Evolutionary conservation across 2,329 filamentous ascomycete species (phyloP), one percentile per base, ranked within the genome.

Genomic region (Penicillium crustosum): DNA sequence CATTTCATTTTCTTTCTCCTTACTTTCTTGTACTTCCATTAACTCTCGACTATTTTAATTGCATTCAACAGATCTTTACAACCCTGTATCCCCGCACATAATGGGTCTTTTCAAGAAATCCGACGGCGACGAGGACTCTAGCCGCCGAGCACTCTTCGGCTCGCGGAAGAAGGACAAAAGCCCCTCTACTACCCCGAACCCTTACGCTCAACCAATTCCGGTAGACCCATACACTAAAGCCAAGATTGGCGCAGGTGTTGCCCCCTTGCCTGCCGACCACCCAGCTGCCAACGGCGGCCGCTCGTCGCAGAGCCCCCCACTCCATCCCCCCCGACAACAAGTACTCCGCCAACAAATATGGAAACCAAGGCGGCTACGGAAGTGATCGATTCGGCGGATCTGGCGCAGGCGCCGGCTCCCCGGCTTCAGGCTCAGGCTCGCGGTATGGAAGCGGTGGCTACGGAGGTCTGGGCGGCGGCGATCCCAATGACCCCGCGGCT

Each of bases 111-210:
- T 84, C 65, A 84, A 83, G 70, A 86, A 86, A 70, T 80, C 77
- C 61, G 78, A 78, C 60, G 80, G 76, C 67, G 82, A 82, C 62
- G 80, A 82, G 58, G 75, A 76, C 51, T 74, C 74, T 39, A 80
- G 78, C 70, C 82, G 83, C 71, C 77, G 76, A 56, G 82, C 83
- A n/a, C 81, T 87, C 33, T 87, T 87, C 66, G 83, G 83, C 62
- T 77, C 77, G 63, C 77, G 81, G 62, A 80, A 78, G 50, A 85
- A 83, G 71, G 79, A 77, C 64, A 84, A 84, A 70, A 79, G 77
- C 54, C 76, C 82, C 29, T 77, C 79, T 29, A 76, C 81, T 33
- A 70, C 78, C 36, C 75, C 76, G 29, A 84, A 87, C 68, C 84
- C 84, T 25, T 86, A 86, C 64, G 83, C 83, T 43, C 79, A 82